These are phyloP conservation scores for Przewalskia tangutica DNA, from an alignment of 257 asterid species.

Conservation along the genomic window DNA sequence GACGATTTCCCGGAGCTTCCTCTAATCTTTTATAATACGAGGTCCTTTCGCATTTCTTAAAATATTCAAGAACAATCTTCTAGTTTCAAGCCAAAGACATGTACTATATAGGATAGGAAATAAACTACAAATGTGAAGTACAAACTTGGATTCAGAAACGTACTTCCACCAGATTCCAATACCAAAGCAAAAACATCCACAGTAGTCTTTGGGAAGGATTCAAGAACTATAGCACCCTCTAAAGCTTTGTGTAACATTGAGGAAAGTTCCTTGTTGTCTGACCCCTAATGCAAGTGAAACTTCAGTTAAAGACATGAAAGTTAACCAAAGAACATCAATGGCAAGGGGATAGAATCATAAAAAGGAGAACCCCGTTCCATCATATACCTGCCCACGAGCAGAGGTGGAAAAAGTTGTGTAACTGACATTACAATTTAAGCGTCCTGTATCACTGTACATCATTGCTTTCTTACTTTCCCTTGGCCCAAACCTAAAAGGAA, in stretches of 20 bases:
- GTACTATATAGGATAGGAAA: not conserved
- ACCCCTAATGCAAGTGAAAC: conserved; percentile 34
- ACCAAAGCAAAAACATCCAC: conserved; percentile 98
- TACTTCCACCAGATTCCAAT: conserved; percentile 97
- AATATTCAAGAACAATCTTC: not conserved
- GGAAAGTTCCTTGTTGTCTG: conserved; percentile 70
- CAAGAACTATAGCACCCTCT: conserved; percentile 82
- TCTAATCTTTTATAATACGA: not conserved
- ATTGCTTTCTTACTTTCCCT: conserved; percentile 98
- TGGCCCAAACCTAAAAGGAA: conserved; percentile 66
- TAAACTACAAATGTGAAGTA: not conserved
- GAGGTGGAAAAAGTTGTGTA: conserved; percentile 77
- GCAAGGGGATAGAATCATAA: not conserved
- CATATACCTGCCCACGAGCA: conserved; percentile 60
- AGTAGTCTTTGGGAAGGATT: conserved; percentile 90
- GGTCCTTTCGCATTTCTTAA: not conserved
- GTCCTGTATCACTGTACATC: conserved; percentile 81
- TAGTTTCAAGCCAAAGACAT: not conserved
- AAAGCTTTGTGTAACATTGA: conserved; percentile 88
- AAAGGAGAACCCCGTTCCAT: not conserved
- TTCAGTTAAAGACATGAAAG: conserved; percentile 8
- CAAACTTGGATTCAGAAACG: conserved; percentile 19
- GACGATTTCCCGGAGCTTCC: not conserved
- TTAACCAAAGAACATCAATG: not conserved
- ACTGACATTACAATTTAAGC: conserved; percentile 80